These are phyloP conservation scores for Microbotryum violaceum DNA, from an alignment of 1,284 basidiomycete genomes.

Conservation along the genomic window DNA sequence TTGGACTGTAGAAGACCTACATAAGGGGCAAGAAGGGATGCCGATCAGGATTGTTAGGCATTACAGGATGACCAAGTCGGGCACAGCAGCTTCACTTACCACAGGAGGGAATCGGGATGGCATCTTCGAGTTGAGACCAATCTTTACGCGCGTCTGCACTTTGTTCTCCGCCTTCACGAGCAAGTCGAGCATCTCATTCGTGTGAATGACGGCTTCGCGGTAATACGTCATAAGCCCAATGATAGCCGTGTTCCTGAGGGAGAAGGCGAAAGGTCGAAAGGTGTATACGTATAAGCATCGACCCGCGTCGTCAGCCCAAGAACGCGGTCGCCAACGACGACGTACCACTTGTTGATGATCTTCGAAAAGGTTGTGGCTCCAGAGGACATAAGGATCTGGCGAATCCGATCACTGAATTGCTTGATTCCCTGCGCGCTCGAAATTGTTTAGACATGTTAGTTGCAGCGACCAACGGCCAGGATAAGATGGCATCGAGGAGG, in stretches of 20 bases:
- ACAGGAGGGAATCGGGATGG: slow-evolving; percentile 90
- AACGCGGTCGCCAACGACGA: slow-evolving; percentile 26
- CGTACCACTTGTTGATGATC: slow-evolving; percentile 83
- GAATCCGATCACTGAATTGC: slow-evolving; percentile 75
- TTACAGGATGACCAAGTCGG: background rate
- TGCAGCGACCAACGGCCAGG: slow-evolving; percentile 27
- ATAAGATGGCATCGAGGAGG: slow-evolving; percentile 22
- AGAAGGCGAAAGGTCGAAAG: background rate
- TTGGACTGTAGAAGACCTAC: slow-evolving; percentile 49
- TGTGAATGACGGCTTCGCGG: slow-evolving; percentile 79
- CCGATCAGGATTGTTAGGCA: slow-evolving; percentile 25
- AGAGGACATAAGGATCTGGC: slow-evolving; percentile 97
- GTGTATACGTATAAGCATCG: background rate
- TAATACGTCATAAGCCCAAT: slow-evolving; percentile 58
- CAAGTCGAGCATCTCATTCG: slow-evolving; percentile 86
- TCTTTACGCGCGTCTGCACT: slow-evolving; percentile 97
- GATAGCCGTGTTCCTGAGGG: slow-evolving; percentile 39
- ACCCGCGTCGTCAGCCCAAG: background rate
- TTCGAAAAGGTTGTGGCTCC: slow-evolving; percentile 98
- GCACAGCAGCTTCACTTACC: slow-evolving; percentile 16
- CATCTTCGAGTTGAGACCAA: slow-evolving; percentile 92
- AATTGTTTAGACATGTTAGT: slow-evolving; percentile 18
- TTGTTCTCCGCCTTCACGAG: slow-evolving; percentile 97
- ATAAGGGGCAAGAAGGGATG: slow-evolving; percentile 91
- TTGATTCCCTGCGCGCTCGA: slow-evolving; percentile 58